Conservation (phyloP, 805 yeast species). For the Candida maris region DNA sequence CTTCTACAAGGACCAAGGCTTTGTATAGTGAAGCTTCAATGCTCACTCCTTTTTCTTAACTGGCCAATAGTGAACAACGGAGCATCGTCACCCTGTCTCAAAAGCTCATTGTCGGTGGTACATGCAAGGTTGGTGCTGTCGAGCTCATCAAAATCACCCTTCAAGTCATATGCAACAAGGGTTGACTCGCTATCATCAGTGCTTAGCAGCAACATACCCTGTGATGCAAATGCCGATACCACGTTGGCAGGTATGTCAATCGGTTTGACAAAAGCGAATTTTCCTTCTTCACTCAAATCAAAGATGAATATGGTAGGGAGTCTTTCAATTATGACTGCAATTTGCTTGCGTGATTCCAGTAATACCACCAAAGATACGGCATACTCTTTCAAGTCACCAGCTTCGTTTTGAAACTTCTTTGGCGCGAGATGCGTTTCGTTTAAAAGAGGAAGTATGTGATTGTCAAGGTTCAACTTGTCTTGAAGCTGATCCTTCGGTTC, state of each 20-base stretch:
- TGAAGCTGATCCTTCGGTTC: slow-evolving; percentile 36
- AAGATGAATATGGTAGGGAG: slow-evolving; percentile 41
- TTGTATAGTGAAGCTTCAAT: slow-evolving; percentile 32
- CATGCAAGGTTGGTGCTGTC: slow-evolving; percentile 24
- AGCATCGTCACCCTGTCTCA: slow-evolving; percentile 37
- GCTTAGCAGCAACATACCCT: slow-evolving; percentile 24
- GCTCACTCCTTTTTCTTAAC: slow-evolving; percentile 64
- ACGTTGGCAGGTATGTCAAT: slow-evolving; percentile 26
- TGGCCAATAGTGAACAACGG: slow-evolving; percentile 53
- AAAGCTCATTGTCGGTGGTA: slow-evolving; percentile 33
- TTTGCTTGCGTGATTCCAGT: slow-evolving; percentile 24
- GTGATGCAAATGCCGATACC: slow-evolving; percentile 24
- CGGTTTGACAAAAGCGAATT: slow-evolving; percentile 31
- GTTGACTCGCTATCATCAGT: slow-evolving; percentile 20
- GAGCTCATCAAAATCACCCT: slow-evolving; percentile 18
- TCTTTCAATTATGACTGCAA: slow-evolving; percentile 48
- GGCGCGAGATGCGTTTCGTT: slow-evolving; percentile 62
- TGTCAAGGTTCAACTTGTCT: slow-evolving; percentile 34
- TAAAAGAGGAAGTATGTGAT: slow-evolving; percentile 44
- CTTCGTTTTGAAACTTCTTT: slow-evolving; percentile 55
- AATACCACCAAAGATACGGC: slow-evolving; percentile 40
- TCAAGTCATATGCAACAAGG: slow-evolving; percentile 23
- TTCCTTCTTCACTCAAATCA: slow-evolving; percentile 27
- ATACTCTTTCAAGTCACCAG: slow-evolving; percentile 44
- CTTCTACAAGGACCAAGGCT: slow-evolving; percentile 23